Evolutionary conservation across 75 land plant species (phyloP), one percentile per base, ranked within the genome.

Genomic region (Picea sitchensis): DNA sequence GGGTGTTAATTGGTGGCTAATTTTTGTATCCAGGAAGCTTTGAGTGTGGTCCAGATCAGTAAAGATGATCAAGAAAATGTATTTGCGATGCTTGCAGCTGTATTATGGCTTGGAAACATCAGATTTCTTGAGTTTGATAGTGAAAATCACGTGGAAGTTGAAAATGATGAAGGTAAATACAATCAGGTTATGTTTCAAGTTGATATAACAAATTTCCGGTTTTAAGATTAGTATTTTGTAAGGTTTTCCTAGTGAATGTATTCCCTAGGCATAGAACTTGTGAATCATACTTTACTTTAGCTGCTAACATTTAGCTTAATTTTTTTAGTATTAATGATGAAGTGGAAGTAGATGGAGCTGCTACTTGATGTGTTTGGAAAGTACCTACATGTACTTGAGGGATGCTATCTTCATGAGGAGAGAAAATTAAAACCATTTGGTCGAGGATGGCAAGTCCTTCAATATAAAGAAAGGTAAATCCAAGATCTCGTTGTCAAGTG

Each of bases 31-130:
- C 85, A 96, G 98, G 91, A 87, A 82, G 98, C 98, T 21, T 84
- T 96, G 80, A 82, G 89, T 79, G 83, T 85, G 73, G 89, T 96
- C 77, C 88, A 89, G 85, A 88, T 96, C 61, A 80, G 84, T 78
- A 90, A 88, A 84, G 93, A 92, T 71, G 93, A 96, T 73, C 96
- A 94, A 83, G 89, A 90, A 61, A 82, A 71, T 75, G 84, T 78
- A 59, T 94, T 96, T 85, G 81, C 81, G 31, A 89, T 96, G 94
- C 88, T 94, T 78, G 91, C 98, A 77, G 96, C 96, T 51, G 88
- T 96, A 5, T 74, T 96, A 56, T 96, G 98, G 98, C 87, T 96
- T 69, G 98, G 98, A 75, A 94, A 96, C 76, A 86, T 94, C 74
- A 68, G 84, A 47, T 96, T 96, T 68, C 76, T 76, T 67, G 89